Base-by-base conservation (phyloP, 75 land plant genomes). In the Azolla pinnata region DNA sequence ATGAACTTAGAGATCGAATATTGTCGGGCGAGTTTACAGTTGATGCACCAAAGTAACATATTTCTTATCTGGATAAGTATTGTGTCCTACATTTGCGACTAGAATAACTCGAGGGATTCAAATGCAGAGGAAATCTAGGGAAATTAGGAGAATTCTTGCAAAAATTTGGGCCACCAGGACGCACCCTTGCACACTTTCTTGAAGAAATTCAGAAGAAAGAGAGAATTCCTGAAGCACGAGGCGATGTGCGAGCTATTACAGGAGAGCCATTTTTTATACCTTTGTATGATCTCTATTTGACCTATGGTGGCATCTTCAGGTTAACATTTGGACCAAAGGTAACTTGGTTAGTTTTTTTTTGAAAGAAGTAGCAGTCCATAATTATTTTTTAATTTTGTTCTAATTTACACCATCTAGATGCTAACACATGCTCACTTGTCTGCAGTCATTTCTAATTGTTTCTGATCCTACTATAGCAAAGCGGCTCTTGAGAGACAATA, bases 301-400 rank as follows among this genome's bases (percentile, higher is more conserved):
- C 76, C 17, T 88, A 93, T 74, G 98, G 98, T 59, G 90, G 85
- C 30, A 74, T 93, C 20, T 93, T 88, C 70, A 83, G 90, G 50
- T 73, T 93, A 49, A 77, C 54, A 0, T 88, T 93, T 70, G 98
- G 98, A 28, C 98, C 98, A 31, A 88, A 93, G 93, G 93, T 91
- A 57, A 18, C 47, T 53, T 21, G 12, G 12, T 35, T 5, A 12
- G 5, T 5, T 5, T 35, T 5, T 12, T 35, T 52, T 24, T 26
- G 4, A 52, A 2, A 9, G 10, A 3, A 7, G 4, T 47, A 4
- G 10, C 19, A 3, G 20, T 47, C 10, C 20, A 16, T 48, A 17
- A 18, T 48, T 17, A 18, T 51, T 9, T 8, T 54, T 29, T 28
- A 54, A 16, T 54, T 21, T 31, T 58, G 35, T 10, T 58, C 21